Evolutionary conservation across 2,329 filamentous ascomycete species (phyloP), one percentile per base, ranked within the genome.

Genomic region (Colletotrichum phormii): DNA sequence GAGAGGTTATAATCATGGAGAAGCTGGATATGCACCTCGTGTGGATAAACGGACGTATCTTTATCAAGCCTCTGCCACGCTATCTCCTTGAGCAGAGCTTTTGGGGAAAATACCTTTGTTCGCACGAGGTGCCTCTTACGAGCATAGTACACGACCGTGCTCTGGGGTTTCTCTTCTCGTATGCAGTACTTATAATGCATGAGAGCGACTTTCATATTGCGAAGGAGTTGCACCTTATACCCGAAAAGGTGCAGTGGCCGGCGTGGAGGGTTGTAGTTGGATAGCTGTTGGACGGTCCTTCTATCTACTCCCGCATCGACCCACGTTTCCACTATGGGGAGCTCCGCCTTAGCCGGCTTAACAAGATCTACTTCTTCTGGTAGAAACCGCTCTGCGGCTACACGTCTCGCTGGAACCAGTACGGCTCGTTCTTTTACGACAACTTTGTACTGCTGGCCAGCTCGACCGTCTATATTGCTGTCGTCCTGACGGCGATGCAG

Each of bases 401-500:
- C 58, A 59, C 77, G 66, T 37, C 75, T n/a, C 51, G 29, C 35
- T 80, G 78, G 77, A 67, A 77, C 22, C 63, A 77, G 58, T 89
- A 87, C 75, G 74, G 77, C 3, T 76, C 77, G 24, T 85, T 87
- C 70, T 83, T 87, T 55, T 77, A 78, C 13, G 78, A 84, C 42
- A 85, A 87, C 72, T 82, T 87, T 26, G 78, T 79, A 22, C 83
- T 78, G 81, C 73, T 88, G 1, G 78, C 83, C 1, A 77, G 81
- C 9, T 76, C 81, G 1, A 81, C 83, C 4, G 82, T 82, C 3
- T 88, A 84, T 72, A 75, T 87, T 18, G 82, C 81, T 42, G 74
- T 88, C 13, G 79, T 86, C 12, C 78, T 89, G 49, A 83, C 83
- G 1, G 86, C 86, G 0, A 86, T 89, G 84, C 86, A 89, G 76